These are phyloP conservation scores for Carpinus fangiana DNA, from an alignment of 306 rosid species.

Conservation along the genomic window DNA sequence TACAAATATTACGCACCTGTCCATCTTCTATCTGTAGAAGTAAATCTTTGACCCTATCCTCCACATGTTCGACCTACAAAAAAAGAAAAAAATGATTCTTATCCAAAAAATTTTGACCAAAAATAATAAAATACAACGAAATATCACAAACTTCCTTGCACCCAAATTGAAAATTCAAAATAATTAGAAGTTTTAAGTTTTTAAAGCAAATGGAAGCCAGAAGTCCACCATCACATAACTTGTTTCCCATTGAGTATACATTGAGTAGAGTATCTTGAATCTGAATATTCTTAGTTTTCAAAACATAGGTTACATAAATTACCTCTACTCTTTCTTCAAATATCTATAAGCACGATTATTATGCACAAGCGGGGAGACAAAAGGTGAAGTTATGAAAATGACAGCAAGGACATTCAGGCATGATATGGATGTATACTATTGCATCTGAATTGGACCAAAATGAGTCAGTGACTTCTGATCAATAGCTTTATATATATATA, in stretches of 20 bases:
- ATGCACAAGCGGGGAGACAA: background rate
- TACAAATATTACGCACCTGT: slow-evolving; percentile 44
- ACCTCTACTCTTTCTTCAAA: background rate
- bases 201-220: background rate
- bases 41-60: slow-evolving; percentile 64
- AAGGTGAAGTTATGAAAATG: background rate
- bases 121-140: background rate
- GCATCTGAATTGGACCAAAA: background rate
- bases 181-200: background rate
- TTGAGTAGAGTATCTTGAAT: background rate
- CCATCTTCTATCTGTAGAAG: slow-evolving; percentile 71
- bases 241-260: background rate
- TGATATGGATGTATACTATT: background rate
- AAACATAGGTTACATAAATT: background rate
- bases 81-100: background rate
- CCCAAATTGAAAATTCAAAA: background rate
- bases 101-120: background rate
- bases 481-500: background rate
- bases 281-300: background rate
- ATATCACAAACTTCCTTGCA: background rate
- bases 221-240: background rate
- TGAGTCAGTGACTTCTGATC: background rate
- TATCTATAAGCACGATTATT: background rate
- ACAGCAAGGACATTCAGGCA: background rate
- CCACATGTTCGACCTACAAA: slow-evolving; percentile 63